Conservation (phyloP, 164 flowering plant genomes). For the Annona squamosa region DNA sequence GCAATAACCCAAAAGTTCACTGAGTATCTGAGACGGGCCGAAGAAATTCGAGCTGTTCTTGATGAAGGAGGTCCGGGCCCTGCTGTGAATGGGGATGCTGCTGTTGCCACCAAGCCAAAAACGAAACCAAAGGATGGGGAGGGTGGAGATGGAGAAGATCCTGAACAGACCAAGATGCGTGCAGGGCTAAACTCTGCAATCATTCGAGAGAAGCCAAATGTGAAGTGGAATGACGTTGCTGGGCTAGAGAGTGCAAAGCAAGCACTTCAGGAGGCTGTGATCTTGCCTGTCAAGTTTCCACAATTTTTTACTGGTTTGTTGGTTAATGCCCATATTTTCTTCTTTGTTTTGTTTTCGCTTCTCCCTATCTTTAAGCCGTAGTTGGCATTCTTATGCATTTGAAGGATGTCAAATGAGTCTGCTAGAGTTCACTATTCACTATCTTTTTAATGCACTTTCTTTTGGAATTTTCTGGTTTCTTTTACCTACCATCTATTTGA, state of each 20-base stretch:
- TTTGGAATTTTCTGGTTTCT: background rate
- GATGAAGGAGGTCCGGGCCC: constrained; percentile 80
- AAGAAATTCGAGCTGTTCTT: constrained; percentile 90
- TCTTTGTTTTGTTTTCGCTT: background rate
- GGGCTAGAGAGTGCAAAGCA: constrained; percentile 97
- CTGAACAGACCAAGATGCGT: constrained; percentile 76
- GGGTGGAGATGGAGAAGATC: constrained; percentile 76
- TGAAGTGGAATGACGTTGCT: constrained; percentile 96
- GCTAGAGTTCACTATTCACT: too few relatives aligned
- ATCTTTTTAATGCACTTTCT: background rate
- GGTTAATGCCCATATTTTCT: background rate
- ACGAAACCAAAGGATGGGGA: constrained; percentile 69
- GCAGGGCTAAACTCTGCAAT: constrained; percentile 85
- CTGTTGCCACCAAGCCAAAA: constrained; percentile 71
- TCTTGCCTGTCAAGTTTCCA: constrained; percentile 90
- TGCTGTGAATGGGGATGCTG: constrained; percentile 68
- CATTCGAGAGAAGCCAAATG: constrained; percentile 87
- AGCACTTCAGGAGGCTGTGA: constrained; percentile 95
- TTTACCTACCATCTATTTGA: too few relatives aligned
- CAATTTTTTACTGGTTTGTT: constrained; percentile 85
- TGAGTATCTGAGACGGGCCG: constrained; percentile 91
- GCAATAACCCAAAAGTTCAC: constrained; percentile 91
- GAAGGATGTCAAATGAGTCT: too few relatives aligned
- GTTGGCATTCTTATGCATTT: too few relatives aligned
- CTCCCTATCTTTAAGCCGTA: background rate